Conservation (phyloP, 495 filamentous ascomycete genomes). For the Talaromyces liani region DNA sequence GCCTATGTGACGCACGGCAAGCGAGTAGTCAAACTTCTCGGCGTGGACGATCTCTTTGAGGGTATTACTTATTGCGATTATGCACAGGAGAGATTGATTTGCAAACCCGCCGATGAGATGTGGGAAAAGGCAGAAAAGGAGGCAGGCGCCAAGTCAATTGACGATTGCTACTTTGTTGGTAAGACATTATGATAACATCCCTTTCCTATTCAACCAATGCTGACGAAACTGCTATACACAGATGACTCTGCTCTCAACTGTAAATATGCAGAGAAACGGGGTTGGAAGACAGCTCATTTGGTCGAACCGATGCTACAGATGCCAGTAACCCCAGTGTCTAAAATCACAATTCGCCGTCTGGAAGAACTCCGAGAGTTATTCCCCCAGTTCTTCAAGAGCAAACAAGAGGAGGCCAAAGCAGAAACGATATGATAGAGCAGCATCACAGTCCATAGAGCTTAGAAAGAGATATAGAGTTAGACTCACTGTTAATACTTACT, state of each 20-base stretch:
- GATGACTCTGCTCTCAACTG: constrained; percentile 81
- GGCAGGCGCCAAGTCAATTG: constrained; percentile 46
- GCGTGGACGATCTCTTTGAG: constrained; percentile 82
- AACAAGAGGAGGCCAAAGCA: neutral
- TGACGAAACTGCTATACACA: too few species aligned
- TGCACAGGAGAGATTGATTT: constrained; percentile 53
- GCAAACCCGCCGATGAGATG: constrained; percentile 82
- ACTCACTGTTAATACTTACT: neutral
- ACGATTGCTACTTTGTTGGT: constrained; percentile 84
- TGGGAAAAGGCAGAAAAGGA: constrained; percentile 69
- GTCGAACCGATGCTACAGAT: constrained; percentile 59
- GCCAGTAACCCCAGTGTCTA: constrained; percentile 52
- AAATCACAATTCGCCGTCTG: constrained; percentile 62
- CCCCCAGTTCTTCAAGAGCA: constrained; percentile 64
- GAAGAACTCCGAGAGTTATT: constrained; percentile 66
- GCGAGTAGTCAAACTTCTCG: constrained; percentile 72
- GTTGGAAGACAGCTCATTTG: constrained; percentile 77
- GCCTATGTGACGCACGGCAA: constrained; percentile 85
- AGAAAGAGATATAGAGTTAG: neutral
- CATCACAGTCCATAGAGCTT: neutral
- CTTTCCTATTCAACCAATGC: too few species aligned
- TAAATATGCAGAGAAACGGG: constrained; percentile 59
- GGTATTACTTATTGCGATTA: constrained; percentile 94
- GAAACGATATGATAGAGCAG: neutral
- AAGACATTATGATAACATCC: too few species aligned